Percentiles rank a stretch among this genome's conserved stretches.
These are phyloP conservation scores for Aristolochia californica DNA, from an alignment of 164 flowering plant species.

Conservation along the genomic window DNA sequence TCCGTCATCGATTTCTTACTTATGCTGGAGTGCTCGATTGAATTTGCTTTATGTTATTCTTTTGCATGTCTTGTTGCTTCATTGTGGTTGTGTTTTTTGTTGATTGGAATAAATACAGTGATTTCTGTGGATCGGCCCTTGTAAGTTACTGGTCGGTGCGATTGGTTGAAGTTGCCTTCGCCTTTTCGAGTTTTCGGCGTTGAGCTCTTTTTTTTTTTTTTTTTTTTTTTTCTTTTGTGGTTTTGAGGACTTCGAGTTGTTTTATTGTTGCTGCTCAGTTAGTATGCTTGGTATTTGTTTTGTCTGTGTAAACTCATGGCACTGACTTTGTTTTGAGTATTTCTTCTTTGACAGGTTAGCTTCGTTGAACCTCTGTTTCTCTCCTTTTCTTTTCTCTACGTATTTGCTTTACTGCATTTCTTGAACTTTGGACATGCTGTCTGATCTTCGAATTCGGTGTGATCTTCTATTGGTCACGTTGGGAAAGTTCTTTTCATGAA, in stretches of 20 bases:
- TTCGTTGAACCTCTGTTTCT: neutral
- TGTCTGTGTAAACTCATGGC: neutral
- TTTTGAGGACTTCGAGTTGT: neutral
- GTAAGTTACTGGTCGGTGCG: too few relatives aligned
- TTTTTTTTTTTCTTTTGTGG: too few relatives aligned
- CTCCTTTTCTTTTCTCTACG: too few relatives aligned
- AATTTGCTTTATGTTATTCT: neutral
- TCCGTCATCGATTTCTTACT: neutral
- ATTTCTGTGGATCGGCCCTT: too few relatives aligned
- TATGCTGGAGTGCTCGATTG: too few relatives aligned
- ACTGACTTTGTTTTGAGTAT: neutral
- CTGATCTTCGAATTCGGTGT: too few relatives aligned
- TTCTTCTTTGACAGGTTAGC: neutral
- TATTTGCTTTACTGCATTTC: neutral
- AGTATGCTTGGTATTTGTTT: neutral
- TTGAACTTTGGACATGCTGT: neutral
- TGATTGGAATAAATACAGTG: too few relatives aligned
- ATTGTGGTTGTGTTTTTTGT: too few relatives aligned
- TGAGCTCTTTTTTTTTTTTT: neutral
- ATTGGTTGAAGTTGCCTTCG: neutral
- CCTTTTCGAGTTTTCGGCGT: neutral
- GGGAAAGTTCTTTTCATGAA: neutral
- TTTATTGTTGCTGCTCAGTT: neutral
- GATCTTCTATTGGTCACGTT: neutral
- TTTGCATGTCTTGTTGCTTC: neutral